Evolutionary conservation across 768 basidiomycete species (phyloP).

Genomic region (Suillus fuscotomentosus): DNA sequence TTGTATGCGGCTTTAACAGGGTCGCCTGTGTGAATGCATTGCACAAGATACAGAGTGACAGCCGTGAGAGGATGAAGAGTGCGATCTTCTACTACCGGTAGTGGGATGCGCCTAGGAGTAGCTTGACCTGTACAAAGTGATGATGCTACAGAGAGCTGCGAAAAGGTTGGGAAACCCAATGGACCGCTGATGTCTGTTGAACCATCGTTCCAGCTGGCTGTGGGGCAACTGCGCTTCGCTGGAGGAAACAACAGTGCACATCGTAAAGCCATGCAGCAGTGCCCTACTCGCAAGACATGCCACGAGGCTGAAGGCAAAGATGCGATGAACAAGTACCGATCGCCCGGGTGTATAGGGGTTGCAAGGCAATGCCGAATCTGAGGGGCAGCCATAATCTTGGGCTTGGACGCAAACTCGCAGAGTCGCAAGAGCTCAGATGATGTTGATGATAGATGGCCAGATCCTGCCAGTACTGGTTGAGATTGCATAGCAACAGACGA

Average conservation of each 20-base stretch:
- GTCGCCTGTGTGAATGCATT: background rate
- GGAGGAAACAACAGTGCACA: background rate
- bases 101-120: background rate
- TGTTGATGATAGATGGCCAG: conserved; percentile 43
- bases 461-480: conserved; percentile 26
- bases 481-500: background rate
- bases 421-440: conserved; percentile 26
- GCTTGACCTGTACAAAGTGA: background rate
- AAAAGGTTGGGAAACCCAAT: background rate
- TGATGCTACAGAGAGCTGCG: too few species aligned
- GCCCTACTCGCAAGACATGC: background rate
- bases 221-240: background rate
- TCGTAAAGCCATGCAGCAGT: background rate
- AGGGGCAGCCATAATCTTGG: background rate
- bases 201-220: background rate
- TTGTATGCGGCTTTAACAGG: background rate
- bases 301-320: background rate
- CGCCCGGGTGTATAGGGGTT: background rate
- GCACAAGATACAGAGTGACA: background rate
- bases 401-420: background rate
- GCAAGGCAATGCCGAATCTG: background rate
- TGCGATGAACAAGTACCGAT: background rate
- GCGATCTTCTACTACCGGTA: background rate
- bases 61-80: background rate
- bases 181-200: background rate